Evolutionary conservation across 768 basidiomycete genomes (phyloP).

Genomic region (Hypsizygus marmoreus): DNA sequence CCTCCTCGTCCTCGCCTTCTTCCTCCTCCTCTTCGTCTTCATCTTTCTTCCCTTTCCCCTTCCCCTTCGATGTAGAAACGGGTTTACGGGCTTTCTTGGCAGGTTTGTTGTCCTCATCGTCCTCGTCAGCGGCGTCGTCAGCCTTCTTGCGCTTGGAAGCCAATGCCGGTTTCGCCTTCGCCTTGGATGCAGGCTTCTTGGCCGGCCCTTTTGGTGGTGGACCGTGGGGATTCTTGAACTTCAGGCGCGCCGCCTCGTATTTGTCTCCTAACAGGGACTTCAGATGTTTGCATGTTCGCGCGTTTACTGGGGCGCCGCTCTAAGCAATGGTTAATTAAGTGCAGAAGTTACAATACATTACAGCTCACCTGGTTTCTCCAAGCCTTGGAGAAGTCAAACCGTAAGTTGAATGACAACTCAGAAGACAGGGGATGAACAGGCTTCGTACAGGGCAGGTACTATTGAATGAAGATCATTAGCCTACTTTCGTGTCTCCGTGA

Average conservation of each 20-base stretch:
- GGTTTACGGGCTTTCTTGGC: slow-evolving; percentile 15
- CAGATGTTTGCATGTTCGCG: slow-evolving; percentile 52
- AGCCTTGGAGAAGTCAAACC: slow-evolving; percentile 18
- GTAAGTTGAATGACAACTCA: neutral
- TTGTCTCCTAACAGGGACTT: slow-evolving; percentile 44
- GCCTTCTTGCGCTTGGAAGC: slow-evolving; percentile 24
- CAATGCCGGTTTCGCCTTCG: slow-evolving; percentile 16
- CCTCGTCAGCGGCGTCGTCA: slow-evolving; percentile 20
- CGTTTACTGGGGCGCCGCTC: slow-evolving; percentile 42
- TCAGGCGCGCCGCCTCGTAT: slow-evolving; percentile 48
- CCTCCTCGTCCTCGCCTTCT: slow-evolving; percentile 35
- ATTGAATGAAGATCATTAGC: slow-evolving; percentile 1
- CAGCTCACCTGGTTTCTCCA: slow-evolving; percentile 33
- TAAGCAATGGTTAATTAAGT: slow-evolving; percentile 1
- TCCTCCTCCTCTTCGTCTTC: slow-evolving; percentile 24
- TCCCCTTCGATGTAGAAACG: slow-evolving; percentile 13
- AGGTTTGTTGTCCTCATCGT: slow-evolving; percentile 14
- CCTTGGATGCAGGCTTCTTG: slow-evolving; percentile 21
- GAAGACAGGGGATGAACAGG: neutral
- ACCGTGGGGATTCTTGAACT: slow-evolving; percentile 42
- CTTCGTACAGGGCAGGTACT: slow-evolving; percentile 36
- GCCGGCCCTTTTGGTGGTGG: slow-evolving; percentile 23
- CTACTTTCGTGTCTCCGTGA: neutral
- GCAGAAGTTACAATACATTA: neutral
- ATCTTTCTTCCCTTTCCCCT: slow-evolving; percentile 28